A percentile compares a stretch with the other conserved stretches of the same genome.
These are phyloP conservation scores for Penicillium malachiteum DNA, from an alignment of 495 filamentous ascomycete species.

Conservation along the genomic window DNA sequence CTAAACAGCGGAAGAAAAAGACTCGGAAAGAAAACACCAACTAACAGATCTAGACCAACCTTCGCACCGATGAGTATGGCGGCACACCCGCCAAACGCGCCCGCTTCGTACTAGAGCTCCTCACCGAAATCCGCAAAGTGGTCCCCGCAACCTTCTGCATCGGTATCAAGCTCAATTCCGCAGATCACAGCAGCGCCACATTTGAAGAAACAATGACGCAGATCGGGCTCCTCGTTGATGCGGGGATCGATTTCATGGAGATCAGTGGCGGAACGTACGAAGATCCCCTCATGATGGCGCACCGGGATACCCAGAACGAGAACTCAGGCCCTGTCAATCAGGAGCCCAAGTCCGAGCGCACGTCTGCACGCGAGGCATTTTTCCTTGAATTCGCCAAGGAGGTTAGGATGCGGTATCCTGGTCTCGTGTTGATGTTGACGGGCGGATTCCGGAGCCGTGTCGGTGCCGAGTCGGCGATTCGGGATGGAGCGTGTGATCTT, in stretches of 20 bases:
- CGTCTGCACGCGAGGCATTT: constrained; percentile 57
- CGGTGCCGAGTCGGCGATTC: constrained; percentile 54
- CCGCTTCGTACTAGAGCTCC: constrained; percentile 49
- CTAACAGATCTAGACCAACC: constrained; percentile 35
- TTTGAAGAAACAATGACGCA: constrained; percentile 54
- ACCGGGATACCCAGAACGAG: constrained; percentile 2
- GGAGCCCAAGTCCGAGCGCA: constrained; percentile 35
- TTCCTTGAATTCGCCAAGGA: constrained; percentile 57
- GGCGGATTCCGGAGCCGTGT: constrained; percentile 56
- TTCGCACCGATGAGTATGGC: constrained; percentile 49
- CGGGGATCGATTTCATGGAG: constrained; percentile 62
- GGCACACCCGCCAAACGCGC: constrained; percentile 45
- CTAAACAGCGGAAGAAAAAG: neutral
- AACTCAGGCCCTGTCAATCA: neutral
- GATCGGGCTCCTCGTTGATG: constrained; percentile 48
- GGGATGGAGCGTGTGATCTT: constrained; percentile 54
- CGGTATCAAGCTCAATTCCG: constrained; percentile 64
- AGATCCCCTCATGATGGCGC: constrained; percentile 44
- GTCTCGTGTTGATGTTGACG: constrained; percentile 49
- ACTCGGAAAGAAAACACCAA: neutral
- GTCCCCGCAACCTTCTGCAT: constrained; percentile 52
- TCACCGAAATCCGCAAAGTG: constrained; percentile 38
- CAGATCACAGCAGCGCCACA: constrained; percentile 48
- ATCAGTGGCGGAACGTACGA: constrained; percentile 60
- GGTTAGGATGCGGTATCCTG: constrained; percentile 43